Conservation (phyloP, 306 rosid genomes). For the Lupinus albus region DNA sequence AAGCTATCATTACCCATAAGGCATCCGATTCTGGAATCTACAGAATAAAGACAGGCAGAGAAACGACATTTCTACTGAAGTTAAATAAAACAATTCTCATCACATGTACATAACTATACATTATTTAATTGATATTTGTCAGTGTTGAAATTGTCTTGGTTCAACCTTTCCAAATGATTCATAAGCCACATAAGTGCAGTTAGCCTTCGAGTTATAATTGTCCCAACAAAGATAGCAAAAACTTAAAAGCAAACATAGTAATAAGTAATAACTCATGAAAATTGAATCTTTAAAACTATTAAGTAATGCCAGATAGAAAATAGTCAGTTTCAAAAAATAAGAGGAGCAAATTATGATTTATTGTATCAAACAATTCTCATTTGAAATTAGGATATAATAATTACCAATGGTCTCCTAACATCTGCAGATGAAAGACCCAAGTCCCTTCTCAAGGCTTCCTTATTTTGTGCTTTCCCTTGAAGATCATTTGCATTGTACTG, state of each 20-base stretch:
- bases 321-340: neutral
- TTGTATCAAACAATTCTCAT: slow-evolving; percentile 30
- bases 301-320: slow-evolving; percentile 4
- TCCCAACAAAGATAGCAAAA: slow-evolving; percentile 2
- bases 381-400: slow-evolving; percentile 37
- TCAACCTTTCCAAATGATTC: neutral
- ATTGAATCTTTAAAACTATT: slow-evolving; percentile 17
- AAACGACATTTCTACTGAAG: slow-evolving; percentile 2
- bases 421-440: slow-evolving; percentile 72
- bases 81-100: neutral
- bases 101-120: neutral
- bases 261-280: slow-evolving; percentile 4
- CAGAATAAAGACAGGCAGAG: neutral
- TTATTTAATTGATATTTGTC: neutral
- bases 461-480: slow-evolving; percentile 82
- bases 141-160: neutral
- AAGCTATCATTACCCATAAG: neutral
- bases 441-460: slow-evolving; percentile 74
- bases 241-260: neutral
- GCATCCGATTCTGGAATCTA: slow-evolving; percentile 10
- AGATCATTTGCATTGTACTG: slow-evolving; percentile 83
- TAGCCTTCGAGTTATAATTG: neutral
- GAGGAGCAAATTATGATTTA: slow-evolving; percentile 17
- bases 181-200: slow-evolving; percentile 5
- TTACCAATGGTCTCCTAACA: slow-evolving; percentile 84